Base-by-base conservation (phyloP, 2,329 filamentous ascomycete species). In the Aspergillus caelatus region DNA sequence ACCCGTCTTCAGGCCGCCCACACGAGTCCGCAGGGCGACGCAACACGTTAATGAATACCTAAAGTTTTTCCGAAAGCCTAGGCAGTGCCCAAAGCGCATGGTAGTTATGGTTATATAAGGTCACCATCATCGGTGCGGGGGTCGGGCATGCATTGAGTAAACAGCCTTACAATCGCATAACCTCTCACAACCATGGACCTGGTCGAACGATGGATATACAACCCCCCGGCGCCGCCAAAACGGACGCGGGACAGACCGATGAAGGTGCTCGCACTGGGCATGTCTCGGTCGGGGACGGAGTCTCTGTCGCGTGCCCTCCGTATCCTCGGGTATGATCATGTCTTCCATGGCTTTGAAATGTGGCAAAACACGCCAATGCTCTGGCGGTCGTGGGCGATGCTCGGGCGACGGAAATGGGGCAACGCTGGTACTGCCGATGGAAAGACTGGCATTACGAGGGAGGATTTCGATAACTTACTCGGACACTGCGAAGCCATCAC, bases 241-340 rank as follows among this genome's bases (percentile, higher is more conserved):
- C 34, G 14, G 34, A 36, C 34, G 14, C 34, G 34, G 6, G 50
- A 56, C 36, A 62, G 54, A 14, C 67, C 67, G 8, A 69, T 73
- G 63, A 63, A 67, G 34, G 65, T 73, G 6, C 65, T 75, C 4
- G 70, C 67, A 19, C 64, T 74, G 2, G 72, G 70, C 7, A 65
- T 72, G 21, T 71, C 69, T 8, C 63, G 72, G n/a, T 69, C 66
- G 3, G 72, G 65, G 12, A 74, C 71, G 9, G 67, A 70, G 26
- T 71, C 70, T 5, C 67, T 76, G 2, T 64, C 65, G 8, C 58
- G 66, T 21, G 72, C 74, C 2, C 68, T 76, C 16, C 34, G 34
- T 14, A 64, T 67, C 16, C 67, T 75, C 1, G 34, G 34, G 6
- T 36, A 36, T 16, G 34, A 16, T 36, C 34, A 36, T 16, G 34